Percentiles rank a stretch among this genome's conserved stretches.
Evolutionary conservation across 2,329 filamentous ascomycete species (phyloP).

Genomic region (Lizonia empirigonia): DNA sequence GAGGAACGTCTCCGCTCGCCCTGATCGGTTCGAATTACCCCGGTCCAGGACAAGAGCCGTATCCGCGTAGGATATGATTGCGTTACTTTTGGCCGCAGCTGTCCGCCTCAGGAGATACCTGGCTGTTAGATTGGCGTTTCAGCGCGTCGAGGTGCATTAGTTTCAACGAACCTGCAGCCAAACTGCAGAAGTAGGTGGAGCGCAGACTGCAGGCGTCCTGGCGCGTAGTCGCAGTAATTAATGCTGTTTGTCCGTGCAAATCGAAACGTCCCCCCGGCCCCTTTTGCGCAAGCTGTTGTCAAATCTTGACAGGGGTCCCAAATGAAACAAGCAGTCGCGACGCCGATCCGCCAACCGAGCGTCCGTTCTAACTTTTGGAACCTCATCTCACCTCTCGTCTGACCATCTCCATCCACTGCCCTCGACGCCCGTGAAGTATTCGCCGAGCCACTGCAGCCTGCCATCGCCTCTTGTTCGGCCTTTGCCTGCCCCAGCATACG

Average conservation of each 20-base stretch:
- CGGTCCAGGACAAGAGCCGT: conserved; percentile 7
- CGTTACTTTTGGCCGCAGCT: conserved; percentile 1
- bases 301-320: conserved; percentile 1
- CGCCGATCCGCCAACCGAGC: conserved; percentile 11
- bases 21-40: conserved; percentile 8
- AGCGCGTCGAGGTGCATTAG: conserved; percentile 12
- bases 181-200: conserved; percentile 2
- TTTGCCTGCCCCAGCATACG: conserved; percentile 4
- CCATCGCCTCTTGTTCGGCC: background rate
- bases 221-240: conserved; percentile 9
- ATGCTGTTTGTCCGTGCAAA: conserved; percentile 9
- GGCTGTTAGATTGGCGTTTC: conserved; percentile 14
- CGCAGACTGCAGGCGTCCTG: conserved; percentile 10
- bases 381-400: conserved; percentile 15
- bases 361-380: conserved; percentile 13
- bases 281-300: conserved; percentile 13
- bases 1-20: conserved; percentile 12
- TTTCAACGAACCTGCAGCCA: conserved; percentile 10
- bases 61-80: conserved; percentile 11
- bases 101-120: conserved; percentile 5
- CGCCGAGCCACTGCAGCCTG: conserved; percentile 6
- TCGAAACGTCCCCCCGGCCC: conserved; percentile 7
- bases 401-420: background rate
- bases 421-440: conserved; percentile 7
- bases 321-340: conserved; percentile 27